These are phyloP conservation scores for Hypoxylon intermedium DNA, from an alignment of 495 filamentous ascomycete genomes.

Conservation along the genomic window DNA sequence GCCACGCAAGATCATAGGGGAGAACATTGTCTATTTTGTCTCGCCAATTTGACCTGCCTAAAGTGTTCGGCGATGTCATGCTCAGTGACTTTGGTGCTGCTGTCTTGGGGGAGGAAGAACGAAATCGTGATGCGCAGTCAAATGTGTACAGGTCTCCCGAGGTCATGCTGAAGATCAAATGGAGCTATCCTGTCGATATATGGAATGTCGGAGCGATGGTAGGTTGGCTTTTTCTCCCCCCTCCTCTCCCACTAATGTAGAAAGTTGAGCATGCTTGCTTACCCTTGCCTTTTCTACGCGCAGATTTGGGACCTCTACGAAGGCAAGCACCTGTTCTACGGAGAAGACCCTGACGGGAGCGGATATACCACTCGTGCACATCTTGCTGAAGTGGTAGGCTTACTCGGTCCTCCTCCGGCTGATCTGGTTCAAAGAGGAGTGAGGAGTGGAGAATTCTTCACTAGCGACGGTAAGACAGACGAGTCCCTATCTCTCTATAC, in stretches of 20 bases:
- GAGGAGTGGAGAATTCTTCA: no score
- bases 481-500: neutral
- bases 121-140: constrained; percentile 46
- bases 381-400: constrained; percentile 40
- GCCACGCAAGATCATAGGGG: neutral
- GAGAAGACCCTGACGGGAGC: no score
- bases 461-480: neutral
- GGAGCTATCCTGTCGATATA: constrained; percentile 53
- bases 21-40: neutral
- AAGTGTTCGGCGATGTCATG: neutral
- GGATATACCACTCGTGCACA: no score
- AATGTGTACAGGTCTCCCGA: constrained; percentile 57
- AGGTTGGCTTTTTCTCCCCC: no score
- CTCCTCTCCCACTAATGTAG: no score
- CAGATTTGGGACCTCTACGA: constrained; percentile 42
- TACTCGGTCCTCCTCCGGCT: constrained; percentile 38
- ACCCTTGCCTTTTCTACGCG: neutral
- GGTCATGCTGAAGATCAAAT: constrained; percentile 54
- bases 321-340: constrained; percentile 36
- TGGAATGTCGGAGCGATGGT: constrained; percentile 58
- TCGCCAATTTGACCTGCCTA: neutral
- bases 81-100: constrained; percentile 14
- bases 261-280: constrained; percentile 15
- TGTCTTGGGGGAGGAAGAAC: neutral
- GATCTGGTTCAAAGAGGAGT: no score